These are phyloP conservation scores for Penicillium sp. DNA, from an alignment of 2,329 filamentous ascomycete species.

Conservation along the genomic window DNA sequence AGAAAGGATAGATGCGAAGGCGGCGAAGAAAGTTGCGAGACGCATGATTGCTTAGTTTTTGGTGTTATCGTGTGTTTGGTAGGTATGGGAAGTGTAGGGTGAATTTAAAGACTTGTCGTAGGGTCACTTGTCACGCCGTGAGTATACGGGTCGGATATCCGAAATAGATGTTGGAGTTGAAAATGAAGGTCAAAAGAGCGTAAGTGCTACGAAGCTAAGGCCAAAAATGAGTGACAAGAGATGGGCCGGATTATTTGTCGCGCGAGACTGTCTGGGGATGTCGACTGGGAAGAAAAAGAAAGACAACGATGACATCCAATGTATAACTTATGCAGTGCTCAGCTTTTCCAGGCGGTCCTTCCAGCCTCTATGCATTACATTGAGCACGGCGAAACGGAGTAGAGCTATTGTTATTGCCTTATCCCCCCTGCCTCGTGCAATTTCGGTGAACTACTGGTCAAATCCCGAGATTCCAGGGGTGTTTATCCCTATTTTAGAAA, in stretches of 20 bases:
- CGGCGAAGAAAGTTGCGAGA: slow-evolving; percentile 11
- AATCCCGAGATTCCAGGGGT: slow-evolving; percentile 8
- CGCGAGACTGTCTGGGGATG: slow-evolving; percentile 1
- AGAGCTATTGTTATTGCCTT: neutral
- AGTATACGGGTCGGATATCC: neutral
- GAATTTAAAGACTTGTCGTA: neutral
- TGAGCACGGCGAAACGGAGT: neutral
- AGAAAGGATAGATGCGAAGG: slow-evolving; percentile 13
- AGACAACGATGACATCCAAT: neutral
- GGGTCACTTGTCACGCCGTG: neutral
- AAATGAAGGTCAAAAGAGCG: neutral
- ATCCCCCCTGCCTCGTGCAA: slow-evolving; percentile 1
- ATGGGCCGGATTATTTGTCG: slow-evolving; percentile 8
- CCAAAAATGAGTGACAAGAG: slow-evolving; percentile 20
- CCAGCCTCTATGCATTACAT: neutral
- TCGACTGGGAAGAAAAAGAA: neutral
- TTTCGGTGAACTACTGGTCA: neutral
- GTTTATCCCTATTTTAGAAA: slow-evolving; percentile 7
- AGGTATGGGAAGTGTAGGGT: neutral
- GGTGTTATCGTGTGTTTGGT: neutral
- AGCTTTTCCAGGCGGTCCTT: neutral
- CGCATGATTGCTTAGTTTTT: slow-evolving; percentile 9
- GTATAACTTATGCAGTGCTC: neutral
- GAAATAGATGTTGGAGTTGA: neutral
- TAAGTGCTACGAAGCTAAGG: neutral